phyloP scores from a whole-genome alignment of 805 yeast species.

The Yueomyces sp. region DNA sequence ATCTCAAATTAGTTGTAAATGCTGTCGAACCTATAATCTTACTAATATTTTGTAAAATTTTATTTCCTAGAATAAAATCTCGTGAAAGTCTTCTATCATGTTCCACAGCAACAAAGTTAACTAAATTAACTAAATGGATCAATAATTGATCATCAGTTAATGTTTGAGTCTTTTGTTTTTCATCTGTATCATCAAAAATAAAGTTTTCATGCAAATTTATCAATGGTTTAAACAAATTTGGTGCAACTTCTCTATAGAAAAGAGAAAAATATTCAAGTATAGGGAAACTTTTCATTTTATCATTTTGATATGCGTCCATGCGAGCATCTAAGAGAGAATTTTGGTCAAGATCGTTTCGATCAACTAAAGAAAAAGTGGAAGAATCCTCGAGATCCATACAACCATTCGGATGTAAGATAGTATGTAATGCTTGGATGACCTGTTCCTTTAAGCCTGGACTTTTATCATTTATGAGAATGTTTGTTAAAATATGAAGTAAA shows the following conservation, averaged over 20 bases:
- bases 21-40: slow-evolving; percentile 27
- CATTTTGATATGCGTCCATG: slow-evolving; percentile 13
- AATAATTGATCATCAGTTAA: slow-evolving; percentile 29
- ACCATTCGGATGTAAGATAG: slow-evolving; percentile 48
- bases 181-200: not conserved
- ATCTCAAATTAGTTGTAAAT: slow-evolving; percentile 36
- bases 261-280: slow-evolving; percentile 29
- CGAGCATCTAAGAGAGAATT: slow-evolving; percentile 13
- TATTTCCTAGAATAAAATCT: slow-evolving; percentile 47
- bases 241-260: slow-evolving; percentile 54
- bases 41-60: slow-evolving; percentile 43
- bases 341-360: slow-evolving; percentile 2
- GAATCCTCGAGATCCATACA: slow-evolving; percentile 9
- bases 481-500: slow-evolving; percentile 39
- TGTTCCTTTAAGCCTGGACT: slow-evolving; percentile 69
- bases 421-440: slow-evolving; percentile 70
- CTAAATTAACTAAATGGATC: slow-evolving; percentile 55
- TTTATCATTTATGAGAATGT: slow-evolving; percentile 46
- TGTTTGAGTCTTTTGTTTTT: slow-evolving; percentile 1
- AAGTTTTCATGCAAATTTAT: slow-evolving; percentile 18
- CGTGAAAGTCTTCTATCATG: slow-evolving; percentile 48
- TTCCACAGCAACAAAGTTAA: slow-evolving; percentile 51
- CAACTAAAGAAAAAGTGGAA: not conserved
- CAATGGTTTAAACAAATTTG: slow-evolving; percentile 37
- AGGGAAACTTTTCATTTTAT: slow-evolving; percentile 4